Conservation (phyloP, 2,329 filamentous ascomycete species). For the Onygena corvina region DNA sequence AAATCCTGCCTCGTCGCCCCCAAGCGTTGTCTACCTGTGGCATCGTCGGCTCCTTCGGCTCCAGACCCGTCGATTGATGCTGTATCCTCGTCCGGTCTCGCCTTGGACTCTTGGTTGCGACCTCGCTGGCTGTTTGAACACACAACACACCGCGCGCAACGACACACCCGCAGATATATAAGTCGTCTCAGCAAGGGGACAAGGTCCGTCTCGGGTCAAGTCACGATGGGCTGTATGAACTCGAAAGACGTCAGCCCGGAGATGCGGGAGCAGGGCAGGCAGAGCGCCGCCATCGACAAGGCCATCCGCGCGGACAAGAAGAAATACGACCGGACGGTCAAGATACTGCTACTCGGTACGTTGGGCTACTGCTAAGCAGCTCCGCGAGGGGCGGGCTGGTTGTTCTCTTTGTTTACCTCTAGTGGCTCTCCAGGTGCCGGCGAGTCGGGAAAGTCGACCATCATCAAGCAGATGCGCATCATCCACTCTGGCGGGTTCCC, state of each 20-base stretch:
- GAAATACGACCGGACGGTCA: slow-evolving; percentile 73
- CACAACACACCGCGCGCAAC: no score
- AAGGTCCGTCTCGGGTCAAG: no score
- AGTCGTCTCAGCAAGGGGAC: no score
- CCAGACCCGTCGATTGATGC: no score
- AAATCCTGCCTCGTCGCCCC: neutral
- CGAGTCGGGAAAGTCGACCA: slow-evolving; percentile 91
- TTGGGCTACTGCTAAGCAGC: neutral
- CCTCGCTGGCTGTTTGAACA: no score
- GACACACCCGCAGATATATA: no score
- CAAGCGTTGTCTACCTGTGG: no score
- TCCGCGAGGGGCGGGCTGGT: neutral
- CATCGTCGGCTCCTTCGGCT: no score
- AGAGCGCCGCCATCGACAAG: slow-evolving; percentile 65
- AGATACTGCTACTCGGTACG: slow-evolving; percentile 79
- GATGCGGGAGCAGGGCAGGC: slow-evolving; percentile 33
- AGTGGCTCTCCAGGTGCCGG: slow-evolving; percentile 59
- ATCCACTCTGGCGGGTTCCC: slow-evolving; percentile 91
- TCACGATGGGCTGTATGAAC: slow-evolving; percentile 35
- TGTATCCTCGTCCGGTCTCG: neutral
- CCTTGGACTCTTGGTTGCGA: neutral
- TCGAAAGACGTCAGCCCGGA: slow-evolving; percentile 31
- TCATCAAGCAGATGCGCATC: slow-evolving; percentile 97
- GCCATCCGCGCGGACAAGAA: slow-evolving; percentile 78
- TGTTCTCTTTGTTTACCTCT: neutral